phyloP scores from a whole-genome alignment of 1,139 yeast species.

The Debaryomyces singareniensis region DNA sequence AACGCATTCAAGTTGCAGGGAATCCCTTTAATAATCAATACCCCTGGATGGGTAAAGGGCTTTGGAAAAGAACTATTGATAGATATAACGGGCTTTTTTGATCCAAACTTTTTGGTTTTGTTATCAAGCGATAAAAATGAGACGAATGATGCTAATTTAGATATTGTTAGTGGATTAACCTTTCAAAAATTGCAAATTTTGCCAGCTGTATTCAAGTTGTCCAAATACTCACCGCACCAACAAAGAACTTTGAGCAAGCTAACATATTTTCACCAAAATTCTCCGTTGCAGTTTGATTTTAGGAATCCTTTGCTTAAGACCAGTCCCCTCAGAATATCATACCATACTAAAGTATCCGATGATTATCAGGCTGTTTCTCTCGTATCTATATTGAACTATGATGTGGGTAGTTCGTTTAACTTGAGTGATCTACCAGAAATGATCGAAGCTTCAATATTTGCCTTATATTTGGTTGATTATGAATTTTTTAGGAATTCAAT shows the following conservation, averaged over 20 bases:
- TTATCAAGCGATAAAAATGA: conserved; percentile 17
- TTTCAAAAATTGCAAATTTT: conserved; percentile 14
- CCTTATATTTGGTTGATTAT: conserved; percentile 28
- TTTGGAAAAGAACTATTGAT: conserved; percentile 65
- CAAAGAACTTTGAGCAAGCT: conserved; percentile 46
- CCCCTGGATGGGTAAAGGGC: conserved; percentile 95
- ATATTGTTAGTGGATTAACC: conserved; percentile 17
- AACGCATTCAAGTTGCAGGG: conserved; percentile 19
- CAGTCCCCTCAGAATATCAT: conserved; percentile 49
- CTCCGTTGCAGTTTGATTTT: conserved; percentile 34
- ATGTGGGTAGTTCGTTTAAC: conserved; percentile 17
- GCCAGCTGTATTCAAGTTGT: conserved; percentile 24
- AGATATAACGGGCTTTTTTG: conserved; percentile 36
- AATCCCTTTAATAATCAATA: conserved; percentile 57
- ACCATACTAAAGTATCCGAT: conserved; percentile 13
- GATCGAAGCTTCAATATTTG: conserved; percentile 52
- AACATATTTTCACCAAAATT: conserved; percentile 45
- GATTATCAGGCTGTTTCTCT: conserved; percentile 31
- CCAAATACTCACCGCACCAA: conserved; percentile 45
- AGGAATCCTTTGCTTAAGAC: conserved; percentile 34
- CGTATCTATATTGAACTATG: conserved; percentile 31
- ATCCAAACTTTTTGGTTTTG: conserved; percentile 51
- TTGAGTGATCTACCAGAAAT: conserved; percentile 34
- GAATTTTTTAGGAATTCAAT: conserved; percentile 9
- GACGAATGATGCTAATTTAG: conserved; percentile 17